Percentiles rank a stretch among this genome's conserved stretches.
These are phyloP conservation scores for Boletus rex-veris DNA, from an alignment of 768 basidiomycete species.

Conservation along the genomic window DNA sequence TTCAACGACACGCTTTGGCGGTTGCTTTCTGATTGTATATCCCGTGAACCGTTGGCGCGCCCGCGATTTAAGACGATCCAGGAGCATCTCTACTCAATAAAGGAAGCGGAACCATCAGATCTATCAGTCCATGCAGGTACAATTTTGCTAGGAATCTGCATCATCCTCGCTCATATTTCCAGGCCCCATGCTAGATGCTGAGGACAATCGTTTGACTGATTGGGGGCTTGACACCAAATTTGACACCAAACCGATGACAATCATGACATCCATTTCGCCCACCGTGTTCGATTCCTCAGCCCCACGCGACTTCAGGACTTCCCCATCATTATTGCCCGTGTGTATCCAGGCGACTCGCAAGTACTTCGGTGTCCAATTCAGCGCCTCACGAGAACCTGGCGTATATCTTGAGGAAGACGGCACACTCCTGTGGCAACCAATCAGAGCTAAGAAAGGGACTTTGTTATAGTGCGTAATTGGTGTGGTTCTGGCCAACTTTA, in stretches of 20 bases:
- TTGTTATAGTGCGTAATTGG: neutral
- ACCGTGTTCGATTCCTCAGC: neutral
- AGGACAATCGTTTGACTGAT: neutral
- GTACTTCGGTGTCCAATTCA: neutral
- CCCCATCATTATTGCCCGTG: neutral
- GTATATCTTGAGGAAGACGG: neutral
- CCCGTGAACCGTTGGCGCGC: neutral
- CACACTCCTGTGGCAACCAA: neutral
- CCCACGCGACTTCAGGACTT: neutral
- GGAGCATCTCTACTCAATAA: neutral
- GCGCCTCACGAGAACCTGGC: neutral
- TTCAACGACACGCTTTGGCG: slow-evolving; percentile 6
- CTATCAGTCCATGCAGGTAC: neutral
- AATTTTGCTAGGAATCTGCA: no score
- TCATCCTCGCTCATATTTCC: neutral
- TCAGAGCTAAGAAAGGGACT: neutral
- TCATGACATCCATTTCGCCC: no score
- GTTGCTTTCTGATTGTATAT: slow-evolving; percentile 3
- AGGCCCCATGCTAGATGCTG: neutral
- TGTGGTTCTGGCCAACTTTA: no score
- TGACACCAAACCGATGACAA: neutral
- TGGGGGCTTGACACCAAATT: neutral
- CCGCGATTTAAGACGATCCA: slow-evolving; percentile 5
- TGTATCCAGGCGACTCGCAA: slow-evolving; percentile 1
- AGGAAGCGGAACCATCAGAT: neutral